These are phyloP conservation scores for Xylariaceae sp. DNA, from an alignment of 2,329 filamentous ascomycete species.

Conservation along the genomic window DNA sequence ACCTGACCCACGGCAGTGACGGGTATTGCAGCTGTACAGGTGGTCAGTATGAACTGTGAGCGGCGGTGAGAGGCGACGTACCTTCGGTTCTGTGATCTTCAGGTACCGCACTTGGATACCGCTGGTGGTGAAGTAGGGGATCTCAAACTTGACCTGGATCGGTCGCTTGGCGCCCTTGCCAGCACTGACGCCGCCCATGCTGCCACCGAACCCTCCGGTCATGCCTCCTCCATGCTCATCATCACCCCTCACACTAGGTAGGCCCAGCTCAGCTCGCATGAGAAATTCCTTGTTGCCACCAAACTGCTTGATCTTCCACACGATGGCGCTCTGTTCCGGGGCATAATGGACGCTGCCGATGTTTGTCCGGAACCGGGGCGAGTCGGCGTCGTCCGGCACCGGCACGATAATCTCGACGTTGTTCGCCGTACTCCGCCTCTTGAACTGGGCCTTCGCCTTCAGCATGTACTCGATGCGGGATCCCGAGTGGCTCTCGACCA, in stretches of 20 bases:
- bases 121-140: slow-evolving; percentile 99
- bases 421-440: slow-evolving; percentile 93
- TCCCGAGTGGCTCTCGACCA: slow-evolving; percentile 92
- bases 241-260: slow-evolving; percentile 89
- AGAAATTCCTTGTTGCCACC: slow-evolving; percentile 97
- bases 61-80: slow-evolving; percentile 34
- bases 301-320: slow-evolving; percentile 99
- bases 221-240: slow-evolving; percentile 94
- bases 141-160: slow-evolving; percentile 99
- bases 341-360: slow-evolving; percentile 97
- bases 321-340: slow-evolving; percentile 92
- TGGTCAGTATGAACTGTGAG: slow-evolving; percentile 7
- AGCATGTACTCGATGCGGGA: slow-evolving; percentile 98
- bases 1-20: slow-evolving; percentile 93
- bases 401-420: slow-evolving; percentile 98
- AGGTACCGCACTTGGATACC: slow-evolving; percentile 97
- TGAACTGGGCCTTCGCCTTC: slow-evolving; percentile 97
- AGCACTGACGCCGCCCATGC: slow-evolving; percentile 83
- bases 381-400: slow-evolving; percentile 94
- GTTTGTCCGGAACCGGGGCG: slow-evolving; percentile 92
- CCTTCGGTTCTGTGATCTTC: slow-evolving; percentile 99
- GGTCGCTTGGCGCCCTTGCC: slow-evolving; percentile 86
- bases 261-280: slow-evolving; percentile 92
- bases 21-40: slow-evolving; percentile 81
- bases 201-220: slow-evolving; percentile 94